phyloP scores from a whole-genome alignment of 805 yeast genomes.

The Kockiozyma suomiensis region DNA sequence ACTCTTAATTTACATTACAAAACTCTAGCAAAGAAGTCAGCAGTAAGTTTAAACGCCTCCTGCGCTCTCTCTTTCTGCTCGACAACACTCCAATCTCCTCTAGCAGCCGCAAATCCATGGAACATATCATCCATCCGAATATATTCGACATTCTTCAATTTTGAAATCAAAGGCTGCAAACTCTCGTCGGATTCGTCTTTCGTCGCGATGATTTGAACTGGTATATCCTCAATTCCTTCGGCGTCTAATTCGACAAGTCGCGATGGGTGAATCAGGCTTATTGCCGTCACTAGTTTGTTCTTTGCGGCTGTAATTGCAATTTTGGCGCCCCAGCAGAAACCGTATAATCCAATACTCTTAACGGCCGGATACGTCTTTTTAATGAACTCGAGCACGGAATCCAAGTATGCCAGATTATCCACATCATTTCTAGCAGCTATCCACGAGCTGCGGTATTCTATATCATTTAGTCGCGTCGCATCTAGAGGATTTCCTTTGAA shows the following conservation, averaged over 20 bases:
- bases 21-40: slow-evolving; percentile 21
- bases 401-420: slow-evolving; percentile 14
- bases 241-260: slow-evolving; percentile 25
- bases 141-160: slow-evolving; percentile 17
- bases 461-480: slow-evolving; percentile 3
- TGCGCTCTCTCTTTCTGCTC: slow-evolving; percentile 29
- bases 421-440: slow-evolving; percentile 5
- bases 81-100: slow-evolving; percentile 28
- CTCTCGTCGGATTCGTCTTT: slow-evolving; percentile 23
- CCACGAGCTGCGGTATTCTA: slow-evolving; percentile 17
- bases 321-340: slow-evolving; percentile 35
- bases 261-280: slow-evolving; percentile 31
- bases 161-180: slow-evolving; percentile 9
- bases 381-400: slow-evolving; percentile 4
- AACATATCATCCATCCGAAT: slow-evolving; percentile 30
- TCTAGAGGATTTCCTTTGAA: slow-evolving; percentile 26
- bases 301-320: slow-evolving; percentile 19
- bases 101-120: slow-evolving; percentile 35
- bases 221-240: slow-evolving; percentile 27
- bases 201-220: slow-evolving; percentile 26
- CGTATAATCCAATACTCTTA: slow-evolving; percentile 26
- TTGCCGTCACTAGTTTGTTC: slow-evolving; percentile 14
- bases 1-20: too few species aligned
- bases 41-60: slow-evolving; percentile 25
- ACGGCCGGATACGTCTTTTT: slow-evolving; percentile 17